Percentiles rank a stretch among this genome's conserved stretches.
Conservation (phyloP, 768 basidiomycete species). For the Wakefieldia striispora region DNA sequence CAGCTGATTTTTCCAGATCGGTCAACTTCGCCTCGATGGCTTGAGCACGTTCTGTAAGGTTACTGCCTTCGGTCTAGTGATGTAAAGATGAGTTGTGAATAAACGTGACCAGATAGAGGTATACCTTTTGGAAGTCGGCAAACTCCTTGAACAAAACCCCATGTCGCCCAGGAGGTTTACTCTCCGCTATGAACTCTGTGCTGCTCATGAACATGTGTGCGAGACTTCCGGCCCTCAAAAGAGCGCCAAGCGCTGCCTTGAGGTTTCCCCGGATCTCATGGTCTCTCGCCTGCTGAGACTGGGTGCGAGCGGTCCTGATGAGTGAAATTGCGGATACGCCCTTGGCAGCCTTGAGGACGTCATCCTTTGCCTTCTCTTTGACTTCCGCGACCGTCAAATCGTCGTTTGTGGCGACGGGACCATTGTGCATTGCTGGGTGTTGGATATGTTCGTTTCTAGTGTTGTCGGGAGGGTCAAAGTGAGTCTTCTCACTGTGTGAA, state of each 20-base stretch:
- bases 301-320: slow-evolving; percentile 59
- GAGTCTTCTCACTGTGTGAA: slow-evolving; percentile 24
- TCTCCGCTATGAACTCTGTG: slow-evolving; percentile 52
- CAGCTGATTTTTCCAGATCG: slow-evolving; percentile 41
- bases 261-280: slow-evolving; percentile 59
- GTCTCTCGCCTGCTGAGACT: slow-evolving; percentile 51
- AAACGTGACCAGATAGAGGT: slow-evolving; percentile 22
- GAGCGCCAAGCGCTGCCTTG: slow-evolving; percentile 55
- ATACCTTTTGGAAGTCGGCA: slow-evolving; percentile 61
- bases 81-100: slow-evolving; percentile 10
- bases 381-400: slow-evolving; percentile 43
- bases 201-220: slow-evolving; percentile 59
- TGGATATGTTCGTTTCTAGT: slow-evolving; percentile 14
- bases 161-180: slow-evolving; percentile 42
- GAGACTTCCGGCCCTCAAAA: slow-evolving; percentile 60
- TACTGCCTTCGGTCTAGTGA: slow-evolving; percentile 37
- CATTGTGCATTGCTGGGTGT: slow-evolving; percentile 41
- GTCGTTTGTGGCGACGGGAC: slow-evolving; percentile 22
- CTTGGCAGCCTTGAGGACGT: slow-evolving; percentile 50
- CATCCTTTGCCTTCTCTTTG: slow-evolving; percentile 45
- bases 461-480: slow-evolving; percentile 11
- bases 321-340: slow-evolving; percentile 61
- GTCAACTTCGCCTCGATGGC: slow-evolving; percentile 45
- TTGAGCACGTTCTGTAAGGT: slow-evolving; percentile 41
- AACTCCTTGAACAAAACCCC: slow-evolving; percentile 64